Conservation (phyloP, 1,139 yeast genomes). For the Suhomyces wounanorum region DNA sequence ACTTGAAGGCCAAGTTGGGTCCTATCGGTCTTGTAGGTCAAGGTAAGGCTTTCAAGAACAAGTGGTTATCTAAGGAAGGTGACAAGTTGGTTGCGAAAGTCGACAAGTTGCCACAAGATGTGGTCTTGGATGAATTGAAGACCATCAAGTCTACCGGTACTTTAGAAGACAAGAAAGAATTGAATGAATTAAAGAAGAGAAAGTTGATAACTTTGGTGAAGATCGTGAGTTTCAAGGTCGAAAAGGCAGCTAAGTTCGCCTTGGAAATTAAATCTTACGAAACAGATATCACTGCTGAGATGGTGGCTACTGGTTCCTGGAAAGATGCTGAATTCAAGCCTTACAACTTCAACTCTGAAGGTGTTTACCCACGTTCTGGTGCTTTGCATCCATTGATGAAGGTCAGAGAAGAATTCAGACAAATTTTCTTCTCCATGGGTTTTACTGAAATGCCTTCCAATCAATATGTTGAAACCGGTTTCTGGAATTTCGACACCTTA, state of each 20-base stretch:
- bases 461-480: conserved; percentile 95
- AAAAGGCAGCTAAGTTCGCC: conserved; percentile 83
- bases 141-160: conserved; percentile 61
- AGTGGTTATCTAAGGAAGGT: conserved; percentile 91
- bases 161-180: conserved; percentile 61
- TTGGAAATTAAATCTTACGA: conserved; percentile 78
- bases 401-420: conserved; percentile 96
- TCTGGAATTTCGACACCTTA: conserved; percentile 97
- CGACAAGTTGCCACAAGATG: conserved; percentile 57
- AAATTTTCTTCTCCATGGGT: conserved; percentile 96
- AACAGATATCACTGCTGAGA: conserved; percentile 92
- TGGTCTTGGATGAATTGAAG: conserved; percentile 64
- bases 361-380: conserved; percentile 82
- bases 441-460: conserved; percentile 99
- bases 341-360: conserved; percentile 94
- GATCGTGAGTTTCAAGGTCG: conserved; percentile 70
- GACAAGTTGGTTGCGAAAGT: conserved; percentile 70
- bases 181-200: conserved; percentile 89
- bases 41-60: conserved; percentile 97
- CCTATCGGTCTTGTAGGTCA: conserved; percentile 88
- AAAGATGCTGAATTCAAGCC: conserved; percentile 85
- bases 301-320: conserved; percentile 84
- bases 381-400: conserved; percentile 95
- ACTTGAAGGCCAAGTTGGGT: conserved; percentile 78
- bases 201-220: conserved; percentile 76